phyloP scores from a whole-genome alignment of 768 basidiomycete species.

The Russula compacta region DNA sequence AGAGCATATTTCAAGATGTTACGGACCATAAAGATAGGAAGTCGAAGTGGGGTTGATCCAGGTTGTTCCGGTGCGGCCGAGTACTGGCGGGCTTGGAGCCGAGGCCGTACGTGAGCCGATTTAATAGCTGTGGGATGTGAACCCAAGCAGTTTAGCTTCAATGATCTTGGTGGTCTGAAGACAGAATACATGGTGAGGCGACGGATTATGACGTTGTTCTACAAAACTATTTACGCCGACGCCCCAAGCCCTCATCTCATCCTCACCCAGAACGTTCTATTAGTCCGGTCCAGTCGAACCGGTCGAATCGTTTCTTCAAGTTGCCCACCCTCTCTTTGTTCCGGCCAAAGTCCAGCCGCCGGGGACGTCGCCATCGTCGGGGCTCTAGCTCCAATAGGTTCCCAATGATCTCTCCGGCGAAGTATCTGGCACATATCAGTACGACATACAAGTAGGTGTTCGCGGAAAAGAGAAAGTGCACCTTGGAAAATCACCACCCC shows the following conservation, averaged over 20 bases:
- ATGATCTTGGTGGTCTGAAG: background rate
- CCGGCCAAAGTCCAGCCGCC: slow-evolving; percentile 56
- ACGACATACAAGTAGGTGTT: background rate
- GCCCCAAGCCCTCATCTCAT: background rate
- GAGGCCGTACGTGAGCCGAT: background rate
- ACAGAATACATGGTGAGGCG: background rate
- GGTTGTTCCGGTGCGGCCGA: background rate
- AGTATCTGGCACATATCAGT: slow-evolving; percentile 51
- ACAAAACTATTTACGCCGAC: background rate
- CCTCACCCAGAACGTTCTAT: slow-evolving; percentile 33
- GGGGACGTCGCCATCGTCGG: slow-evolving; percentile 75
- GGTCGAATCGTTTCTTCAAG: slow-evolving; percentile 69
- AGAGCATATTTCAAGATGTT: background rate
- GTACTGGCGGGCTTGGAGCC: background rate
- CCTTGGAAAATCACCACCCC: slow-evolving; percentile 87
- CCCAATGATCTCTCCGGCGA: slow-evolving; percentile 92
- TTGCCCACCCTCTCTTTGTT: slow-evolving; percentile 60
- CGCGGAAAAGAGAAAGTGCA: slow-evolving; percentile 28
- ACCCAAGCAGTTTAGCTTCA: background rate
- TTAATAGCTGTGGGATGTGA: too few species aligned
- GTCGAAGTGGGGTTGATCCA: background rate
- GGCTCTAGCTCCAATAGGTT: slow-evolving; percentile 84
- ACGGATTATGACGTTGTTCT: background rate
- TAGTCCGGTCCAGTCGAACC: slow-evolving; percentile 76
- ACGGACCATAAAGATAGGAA: slow-evolving; percentile 46